A percentile compares a stretch with the other conserved stretches of the same genome.
These are phyloP conservation scores for Stephania cephalantha DNA, from an alignment of 164 flowering plant genomes.

Conservation along the genomic window DNA sequence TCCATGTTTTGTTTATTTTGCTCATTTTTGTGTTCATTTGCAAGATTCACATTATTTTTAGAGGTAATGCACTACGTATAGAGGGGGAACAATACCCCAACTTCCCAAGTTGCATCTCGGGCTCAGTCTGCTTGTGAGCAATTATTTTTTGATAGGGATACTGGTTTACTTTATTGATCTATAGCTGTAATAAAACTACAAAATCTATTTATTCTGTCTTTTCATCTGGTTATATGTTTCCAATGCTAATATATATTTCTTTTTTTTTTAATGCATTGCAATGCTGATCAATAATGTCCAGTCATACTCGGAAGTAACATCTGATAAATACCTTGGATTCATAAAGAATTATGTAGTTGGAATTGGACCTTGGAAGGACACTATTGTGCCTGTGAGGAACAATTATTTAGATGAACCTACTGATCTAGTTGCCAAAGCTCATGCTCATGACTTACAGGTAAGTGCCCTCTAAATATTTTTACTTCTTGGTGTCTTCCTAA, in stretches of 20 bases:
- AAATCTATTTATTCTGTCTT: background rate
- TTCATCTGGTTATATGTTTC: background rate
- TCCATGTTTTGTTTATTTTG: background rate
- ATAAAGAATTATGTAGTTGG: constrained; percentile 86
- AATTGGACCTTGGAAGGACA: constrained; percentile 97
- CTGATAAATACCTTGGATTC: constrained; percentile 65
- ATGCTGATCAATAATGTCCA: constrained; percentile 28
- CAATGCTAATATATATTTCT: background rate
- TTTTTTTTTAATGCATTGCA: constrained; percentile 7
- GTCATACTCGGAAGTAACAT: constrained; percentile 86
- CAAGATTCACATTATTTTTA: no score
- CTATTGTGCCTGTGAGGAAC: constrained; percentile 52
- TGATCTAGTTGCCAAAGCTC: constrained; percentile 90
- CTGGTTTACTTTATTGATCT: no score
- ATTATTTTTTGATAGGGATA: no score
- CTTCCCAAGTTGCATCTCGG: no score
- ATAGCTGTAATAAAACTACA: background rate
- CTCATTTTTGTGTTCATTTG: no score
- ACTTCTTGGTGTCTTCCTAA: background rate
- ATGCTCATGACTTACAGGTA: constrained; percentile 80
- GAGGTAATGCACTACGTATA: no score
- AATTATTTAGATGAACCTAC: constrained; percentile 58
- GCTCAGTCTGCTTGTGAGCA: no score
- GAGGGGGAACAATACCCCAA: no score
- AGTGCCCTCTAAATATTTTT: background rate